These are phyloP conservation scores for Thalia dealbata DNA, from an alignment of 176 grass and related monocot genomes.

Conservation along the genomic window DNA sequence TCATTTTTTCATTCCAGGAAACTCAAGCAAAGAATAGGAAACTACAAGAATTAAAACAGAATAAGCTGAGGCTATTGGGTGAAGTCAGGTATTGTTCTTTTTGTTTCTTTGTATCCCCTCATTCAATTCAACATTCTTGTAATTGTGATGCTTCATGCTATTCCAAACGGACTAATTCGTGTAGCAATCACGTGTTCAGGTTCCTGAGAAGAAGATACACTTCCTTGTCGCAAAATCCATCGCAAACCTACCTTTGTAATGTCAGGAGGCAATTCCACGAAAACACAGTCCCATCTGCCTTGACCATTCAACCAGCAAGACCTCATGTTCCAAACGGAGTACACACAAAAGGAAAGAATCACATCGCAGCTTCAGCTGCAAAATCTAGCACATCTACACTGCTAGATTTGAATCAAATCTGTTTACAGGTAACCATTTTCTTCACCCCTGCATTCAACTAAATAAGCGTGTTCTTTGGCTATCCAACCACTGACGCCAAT, in stretches of 20 bases:
- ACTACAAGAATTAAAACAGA: not conserved
- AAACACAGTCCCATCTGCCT: not conserved
- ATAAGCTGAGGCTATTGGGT: constrained; percentile 4
- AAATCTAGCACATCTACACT: not conserved
- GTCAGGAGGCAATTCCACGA: not conserved
- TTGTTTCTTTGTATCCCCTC: not conserved
- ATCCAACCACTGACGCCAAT: not conserved
- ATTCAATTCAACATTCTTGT: not conserved
- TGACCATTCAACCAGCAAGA: not conserved
- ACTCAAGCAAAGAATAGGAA: constrained; percentile 12
- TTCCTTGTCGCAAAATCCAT: constrained; percentile 3
- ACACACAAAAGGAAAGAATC: not conserved
- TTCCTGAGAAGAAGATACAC: constrained; percentile 1
- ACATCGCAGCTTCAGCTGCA: not conserved
- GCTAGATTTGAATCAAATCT: constrained; percentile 8
- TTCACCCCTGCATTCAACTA: not conserved
- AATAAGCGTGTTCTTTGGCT: not conserved
- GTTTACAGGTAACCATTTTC: constrained; percentile 1
- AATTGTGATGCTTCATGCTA: not conserved
- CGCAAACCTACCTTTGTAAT: not conserved
- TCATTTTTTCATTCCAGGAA: not conserved
- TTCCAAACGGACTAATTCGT: not conserved
- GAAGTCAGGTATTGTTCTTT: constrained; percentile 18
- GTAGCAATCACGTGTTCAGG: not conserved
- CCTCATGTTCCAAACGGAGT: not conserved